These are phyloP conservation scores for Aspergillus neotritici DNA, from an alignment of 2,329 filamentous ascomycete genomes.

Conservation along the genomic window DNA sequence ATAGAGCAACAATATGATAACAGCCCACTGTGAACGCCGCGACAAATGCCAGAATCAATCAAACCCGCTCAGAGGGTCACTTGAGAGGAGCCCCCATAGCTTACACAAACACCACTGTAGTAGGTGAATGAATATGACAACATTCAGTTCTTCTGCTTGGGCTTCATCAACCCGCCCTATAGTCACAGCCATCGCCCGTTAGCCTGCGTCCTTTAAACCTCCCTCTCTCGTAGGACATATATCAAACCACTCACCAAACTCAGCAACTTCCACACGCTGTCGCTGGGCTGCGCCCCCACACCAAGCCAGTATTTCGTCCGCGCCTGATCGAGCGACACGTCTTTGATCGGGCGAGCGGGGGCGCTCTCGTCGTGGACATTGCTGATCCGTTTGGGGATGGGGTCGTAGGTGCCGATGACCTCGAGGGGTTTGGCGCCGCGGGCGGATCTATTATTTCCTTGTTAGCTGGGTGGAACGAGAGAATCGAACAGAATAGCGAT, in stretches of 20 bases:
- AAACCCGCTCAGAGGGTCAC: no score
- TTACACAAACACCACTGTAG: no score
- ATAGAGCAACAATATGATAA: no score
- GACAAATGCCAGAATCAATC: background rate
- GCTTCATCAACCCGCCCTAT: background rate
- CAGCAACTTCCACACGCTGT: slow-evolving; percentile 80
- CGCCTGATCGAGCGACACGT: slow-evolving; percentile 76
- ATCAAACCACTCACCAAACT: slow-evolving; percentile 58
- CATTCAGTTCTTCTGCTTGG: no score
- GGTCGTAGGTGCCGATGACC: slow-evolving; percentile 69
- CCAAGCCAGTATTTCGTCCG: slow-evolving; percentile 94
- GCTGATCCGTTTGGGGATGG: slow-evolving; percentile 50
- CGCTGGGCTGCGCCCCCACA: slow-evolving; percentile 89
- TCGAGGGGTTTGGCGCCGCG: slow-evolving; percentile 85
- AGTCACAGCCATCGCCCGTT: background rate
- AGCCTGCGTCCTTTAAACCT: background rate
- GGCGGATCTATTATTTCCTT: slow-evolving; percentile 59
- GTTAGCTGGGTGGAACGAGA: no score
- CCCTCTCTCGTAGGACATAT: background rate
- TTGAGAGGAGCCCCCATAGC: no score
- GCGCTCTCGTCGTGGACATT: slow-evolving; percentile 44
- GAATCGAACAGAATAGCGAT: no score
- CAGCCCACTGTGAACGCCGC: background rate
- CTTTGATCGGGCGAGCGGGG: slow-evolving; percentile 71
- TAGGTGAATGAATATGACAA: no score